Conservation (phyloP, 805 yeast genomes). For the Saccharomycopsis vini region DNA sequence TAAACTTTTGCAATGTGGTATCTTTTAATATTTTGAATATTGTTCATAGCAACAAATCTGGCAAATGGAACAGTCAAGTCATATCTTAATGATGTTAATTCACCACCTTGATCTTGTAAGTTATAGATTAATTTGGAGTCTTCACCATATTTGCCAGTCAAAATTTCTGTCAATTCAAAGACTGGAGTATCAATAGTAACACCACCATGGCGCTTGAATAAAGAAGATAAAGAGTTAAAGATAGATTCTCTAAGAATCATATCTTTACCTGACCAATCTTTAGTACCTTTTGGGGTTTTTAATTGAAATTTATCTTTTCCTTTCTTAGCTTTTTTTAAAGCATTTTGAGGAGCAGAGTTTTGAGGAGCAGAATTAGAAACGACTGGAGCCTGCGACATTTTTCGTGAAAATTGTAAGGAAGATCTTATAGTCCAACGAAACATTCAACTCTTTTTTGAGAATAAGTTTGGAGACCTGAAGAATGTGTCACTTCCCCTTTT, state of each 20-base stretch:
- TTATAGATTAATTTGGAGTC: conserved; percentile 95
- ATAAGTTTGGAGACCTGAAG: too few species aligned
- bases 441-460: too few species aligned
- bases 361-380: too few species aligned
- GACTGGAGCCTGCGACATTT: conserved; percentile 15
- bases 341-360: conserved; percentile 19
- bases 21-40: conserved; percentile 80
- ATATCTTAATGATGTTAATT: conserved; percentile 86
- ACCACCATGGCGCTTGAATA: conserved; percentile 95
- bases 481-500: too few species aligned
- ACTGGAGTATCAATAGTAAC: conserved; percentile 98
- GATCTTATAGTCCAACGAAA: background rate
- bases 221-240: conserved; percentile 57
- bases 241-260: conserved; percentile 91
- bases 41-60: conserved; percentile 93
- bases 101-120: conserved; percentile 98
- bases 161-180: conserved; percentile 88
- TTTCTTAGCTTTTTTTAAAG: conserved; percentile 19
- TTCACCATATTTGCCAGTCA: conserved; percentile 97
- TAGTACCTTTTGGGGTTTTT: conserved; percentile 95
- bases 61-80: conserved; percentile 99
- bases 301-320: conserved; percentile 57
- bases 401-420: conserved; percentile 5
- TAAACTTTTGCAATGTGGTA: conserved; percentile 97
- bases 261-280: conserved; percentile 97